Conservation (phyloP, 371 early-diverging fungal species). For the Saksenaea oblongispora region DNA sequence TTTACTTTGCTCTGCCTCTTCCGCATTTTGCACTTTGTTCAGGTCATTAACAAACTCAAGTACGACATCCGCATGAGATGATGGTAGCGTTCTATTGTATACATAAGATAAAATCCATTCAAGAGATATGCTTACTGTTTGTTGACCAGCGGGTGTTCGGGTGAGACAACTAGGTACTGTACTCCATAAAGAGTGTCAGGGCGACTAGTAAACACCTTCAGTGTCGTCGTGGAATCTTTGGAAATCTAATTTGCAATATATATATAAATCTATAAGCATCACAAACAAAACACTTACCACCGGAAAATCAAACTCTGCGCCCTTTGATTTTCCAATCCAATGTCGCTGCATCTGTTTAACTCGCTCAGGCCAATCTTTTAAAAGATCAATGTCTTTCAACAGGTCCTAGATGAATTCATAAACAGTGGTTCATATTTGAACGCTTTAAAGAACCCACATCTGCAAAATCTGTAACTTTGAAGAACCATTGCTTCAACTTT, state of each 20-base stretch:
- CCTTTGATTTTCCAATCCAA: conserved; percentile 91
- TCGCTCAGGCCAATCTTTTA: conserved; percentile 86
- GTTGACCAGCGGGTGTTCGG: conserved; percentile 63
- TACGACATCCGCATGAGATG: conserved; percentile 47
- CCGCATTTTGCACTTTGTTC: conserved; percentile 46
- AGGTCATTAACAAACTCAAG: conserved; percentile 54
- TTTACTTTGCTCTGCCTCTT: conserved; percentile 50
- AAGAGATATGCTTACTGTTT: conserved; percentile 27
- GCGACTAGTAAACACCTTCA: conserved; percentile 81
- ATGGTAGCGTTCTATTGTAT: conserved; percentile 42
- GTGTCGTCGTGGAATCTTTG: conserved; percentile 10
- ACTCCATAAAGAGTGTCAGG: conserved; percentile 81
- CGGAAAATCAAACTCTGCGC: conserved; percentile 75
- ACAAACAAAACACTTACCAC: conserved; percentile 30
- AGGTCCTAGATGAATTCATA: conserved; percentile 55
- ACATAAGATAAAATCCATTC: neutral
- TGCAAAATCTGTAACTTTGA: conserved; percentile 84
- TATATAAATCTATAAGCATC: neutral
- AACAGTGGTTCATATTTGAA: neutral
- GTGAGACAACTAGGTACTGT: conserved; percentile 73
- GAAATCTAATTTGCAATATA: neutral
- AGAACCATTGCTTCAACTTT: conserved; percentile 90
- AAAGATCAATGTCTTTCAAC: conserved; percentile 70
- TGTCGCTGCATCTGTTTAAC: conserved; percentile 91
- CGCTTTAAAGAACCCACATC: conserved; percentile 51